Conservation (phyloP, 441 rosid species). For the Kokia cookei region DNA sequence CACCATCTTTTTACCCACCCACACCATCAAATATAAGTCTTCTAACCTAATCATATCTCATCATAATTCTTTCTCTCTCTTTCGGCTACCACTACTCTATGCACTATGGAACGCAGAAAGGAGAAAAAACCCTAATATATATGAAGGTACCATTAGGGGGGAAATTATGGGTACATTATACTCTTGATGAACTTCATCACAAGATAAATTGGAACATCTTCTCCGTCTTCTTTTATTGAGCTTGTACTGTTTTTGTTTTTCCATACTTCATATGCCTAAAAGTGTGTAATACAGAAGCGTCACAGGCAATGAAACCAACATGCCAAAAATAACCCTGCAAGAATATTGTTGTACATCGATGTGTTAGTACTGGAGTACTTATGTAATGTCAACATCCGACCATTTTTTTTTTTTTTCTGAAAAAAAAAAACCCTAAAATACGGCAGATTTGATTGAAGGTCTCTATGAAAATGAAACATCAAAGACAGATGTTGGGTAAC, state of each 20-base stretch:
- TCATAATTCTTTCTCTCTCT: conserved; percentile 8
- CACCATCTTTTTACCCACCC: conserved; percentile 21
- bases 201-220: neutral
- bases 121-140: neutral
- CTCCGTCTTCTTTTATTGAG: conserved; percentile 6
- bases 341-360: neutral
- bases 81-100: conserved; percentile 35
- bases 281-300: conserved; percentile 60
- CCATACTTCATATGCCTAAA: conserved; percentile 33
- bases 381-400: conserved; percentile 1
- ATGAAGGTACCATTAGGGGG: neutral
- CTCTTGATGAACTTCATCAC: neutral
- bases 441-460: neutral
- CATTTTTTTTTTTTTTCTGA: neutral
- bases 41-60: conserved; percentile 29
- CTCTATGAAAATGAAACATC: neutral
- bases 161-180: neutral
- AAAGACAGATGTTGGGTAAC: conserved; percentile 7
- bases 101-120: conserved; percentile 7
- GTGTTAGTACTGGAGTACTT: neutral
- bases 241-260: neutral
- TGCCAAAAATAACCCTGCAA: conserved; percentile 77
- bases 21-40: conserved; percentile 22
- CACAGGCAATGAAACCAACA: conserved; percentile 71
- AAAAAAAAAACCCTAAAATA: neutral